Evolutionary conservation across 2,329 filamentous ascomycete species (phyloP), one percentile per base, ranked within the genome.

Genomic region (Calonectria henricotiae): DNA sequence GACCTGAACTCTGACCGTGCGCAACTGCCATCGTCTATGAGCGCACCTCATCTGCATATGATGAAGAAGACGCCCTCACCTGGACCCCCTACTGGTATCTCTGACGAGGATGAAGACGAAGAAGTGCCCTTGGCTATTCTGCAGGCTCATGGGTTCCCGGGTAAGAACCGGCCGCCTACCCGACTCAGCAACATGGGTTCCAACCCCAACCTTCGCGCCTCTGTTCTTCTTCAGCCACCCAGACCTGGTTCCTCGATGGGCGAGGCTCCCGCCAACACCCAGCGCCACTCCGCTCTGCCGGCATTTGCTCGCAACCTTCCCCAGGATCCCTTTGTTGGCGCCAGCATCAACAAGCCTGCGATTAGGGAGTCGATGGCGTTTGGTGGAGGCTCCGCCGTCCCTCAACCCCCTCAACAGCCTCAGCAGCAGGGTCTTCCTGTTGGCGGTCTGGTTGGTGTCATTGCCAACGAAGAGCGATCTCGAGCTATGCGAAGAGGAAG

Each of bases 31-130:
- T 84, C 87, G 39, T 90, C 89, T 5, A 85, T 87, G 77, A 93
- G 91, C 79, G 89, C 89, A 4, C 90, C 92, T 1, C 91, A 91
- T 72, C 80, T 93, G 23, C 79, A 79, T 67, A 78, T 80, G 5
- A 76, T 80, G 68, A 82, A 81, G 65, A 81, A 82, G 58, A 80
- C 79, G 7, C 82, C 78, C 20, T 83, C 77, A 58, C 82, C 79
- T 58, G 84, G 78, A 27, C 83, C 81, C 3, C 83, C 81, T 2
- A 85, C 85, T 0, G 87, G 88, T n/a, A 83, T 79, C 5, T 92
- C 91, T 0, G 93, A 94, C 43, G 93, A 95, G 68, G 95, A 98
- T 75, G 95, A 97, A 61, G 95, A 98, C 75, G 95, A 98, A 68
- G 95, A 98, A 77, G 89, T 97, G 13, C 95, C 95, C 0, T 85